These are phyloP conservation scores for Amphichorda felina DNA, from an alignment of 2,329 filamentous ascomycete genomes.

Conservation along the genomic window DNA sequence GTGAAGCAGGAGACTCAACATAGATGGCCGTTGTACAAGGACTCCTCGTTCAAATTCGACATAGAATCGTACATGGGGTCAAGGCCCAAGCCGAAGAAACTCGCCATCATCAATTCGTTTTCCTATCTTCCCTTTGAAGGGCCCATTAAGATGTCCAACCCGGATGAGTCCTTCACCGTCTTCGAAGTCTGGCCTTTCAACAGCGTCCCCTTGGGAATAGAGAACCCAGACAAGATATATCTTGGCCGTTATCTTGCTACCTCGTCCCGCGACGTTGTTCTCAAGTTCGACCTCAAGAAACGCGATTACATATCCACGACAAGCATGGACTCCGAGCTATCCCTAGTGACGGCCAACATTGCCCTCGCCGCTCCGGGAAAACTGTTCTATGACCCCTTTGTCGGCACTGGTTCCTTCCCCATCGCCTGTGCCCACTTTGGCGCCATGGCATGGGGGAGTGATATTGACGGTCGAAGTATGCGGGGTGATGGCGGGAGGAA, in stretches of 20 bases:
- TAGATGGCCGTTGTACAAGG: constrained; percentile 55
- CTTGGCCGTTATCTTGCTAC: constrained; percentile 61
- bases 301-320: constrained; percentile 89
- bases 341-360: constrained; percentile 84
- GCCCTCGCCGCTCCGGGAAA: constrained; percentile 72
- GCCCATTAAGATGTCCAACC: constrained; percentile 61
- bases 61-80: constrained; percentile 75
- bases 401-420: constrained; percentile 87
- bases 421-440: constrained; percentile 87
- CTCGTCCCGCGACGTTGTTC: constrained; percentile 55
- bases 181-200: constrained; percentile 68
- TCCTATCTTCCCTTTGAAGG: constrained; percentile 67
- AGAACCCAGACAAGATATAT: constrained; percentile 48
- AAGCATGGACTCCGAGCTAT: constrained; percentile 92
- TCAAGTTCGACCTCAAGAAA: constrained; percentile 84
- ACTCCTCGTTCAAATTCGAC: constrained; percentile 67
- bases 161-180: constrained; percentile 65
- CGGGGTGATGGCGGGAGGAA: constrained; percentile 52
- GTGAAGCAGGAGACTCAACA: constrained; percentile 46
- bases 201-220: constrained; percentile 31
- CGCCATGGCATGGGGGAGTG: constrained; percentile 70
- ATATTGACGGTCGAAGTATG: constrained; percentile 87
- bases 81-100: constrained; percentile 48
- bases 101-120: constrained; percentile 74
- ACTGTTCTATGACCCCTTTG: constrained; percentile 89